These are phyloP conservation scores for Sporobolomyces roseus DNA, from an alignment of 768 basidiomycete species.

Conservation along the genomic window DNA sequence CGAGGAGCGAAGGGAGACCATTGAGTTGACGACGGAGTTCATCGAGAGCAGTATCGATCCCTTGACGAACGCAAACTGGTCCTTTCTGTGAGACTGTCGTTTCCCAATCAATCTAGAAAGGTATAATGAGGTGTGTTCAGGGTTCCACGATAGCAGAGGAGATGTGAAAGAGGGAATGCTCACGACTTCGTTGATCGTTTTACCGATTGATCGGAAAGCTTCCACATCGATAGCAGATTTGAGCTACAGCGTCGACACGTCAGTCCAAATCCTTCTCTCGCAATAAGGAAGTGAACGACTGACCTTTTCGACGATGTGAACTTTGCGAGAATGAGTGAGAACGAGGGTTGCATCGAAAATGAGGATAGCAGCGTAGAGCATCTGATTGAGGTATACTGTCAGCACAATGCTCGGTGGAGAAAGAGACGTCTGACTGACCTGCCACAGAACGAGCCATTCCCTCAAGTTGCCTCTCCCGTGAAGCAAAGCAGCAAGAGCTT, in stretches of 20 bases:
- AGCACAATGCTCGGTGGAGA: no score
- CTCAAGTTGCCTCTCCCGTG: slow-evolving; percentile 60
- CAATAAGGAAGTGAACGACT: not conserved
- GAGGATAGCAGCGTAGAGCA: slow-evolving; percentile 72
- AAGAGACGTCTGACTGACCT: no score
- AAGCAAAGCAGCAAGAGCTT: slow-evolving; percentile 11
- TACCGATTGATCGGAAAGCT: slow-evolving; percentile 66
- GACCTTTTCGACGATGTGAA: slow-evolving; percentile 66
- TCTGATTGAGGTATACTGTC: slow-evolving; percentile 60
- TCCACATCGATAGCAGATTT: slow-evolving; percentile 58
- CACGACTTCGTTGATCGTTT: slow-evolving; percentile 65
- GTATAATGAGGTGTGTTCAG: no score
- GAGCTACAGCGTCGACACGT: slow-evolving; percentile 54
- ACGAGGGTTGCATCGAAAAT: slow-evolving; percentile 66
- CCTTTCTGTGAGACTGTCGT: slow-evolving; percentile 62
- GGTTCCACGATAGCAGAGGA: not conserved
- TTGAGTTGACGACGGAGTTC: slow-evolving; percentile 74
- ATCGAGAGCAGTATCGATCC: slow-evolving; percentile 81
- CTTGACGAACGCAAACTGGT: slow-evolving; percentile 68
- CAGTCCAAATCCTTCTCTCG: not conserved
- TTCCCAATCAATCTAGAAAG: slow-evolving; percentile 88
- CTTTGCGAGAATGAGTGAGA: slow-evolving; percentile 49
- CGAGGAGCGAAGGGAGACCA: slow-evolving; percentile 75
- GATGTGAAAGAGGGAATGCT: not conserved
- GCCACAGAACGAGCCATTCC: slow-evolving; percentile 81